Percentiles rank a stretch among this genome's conserved stretches.
Evolutionary conservation across 305 asterid genomes (phyloP).

Genomic region (Coffea humblotiana): DNA sequence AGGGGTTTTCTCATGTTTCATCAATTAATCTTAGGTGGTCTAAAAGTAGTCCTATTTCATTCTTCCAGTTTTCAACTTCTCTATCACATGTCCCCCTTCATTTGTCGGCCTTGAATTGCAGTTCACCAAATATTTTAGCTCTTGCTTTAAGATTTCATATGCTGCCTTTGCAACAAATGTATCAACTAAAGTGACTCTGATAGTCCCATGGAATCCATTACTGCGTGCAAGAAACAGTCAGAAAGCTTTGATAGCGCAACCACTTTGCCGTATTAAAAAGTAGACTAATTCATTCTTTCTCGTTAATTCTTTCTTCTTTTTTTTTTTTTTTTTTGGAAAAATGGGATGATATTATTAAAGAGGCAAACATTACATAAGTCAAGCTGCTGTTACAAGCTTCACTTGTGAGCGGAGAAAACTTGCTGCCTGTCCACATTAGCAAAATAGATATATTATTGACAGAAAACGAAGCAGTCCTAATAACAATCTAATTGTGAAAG

Average conservation of each 20-base stretch:
- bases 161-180: not conserved
- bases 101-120: not conserved
- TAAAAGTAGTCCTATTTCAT: not conserved
- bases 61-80: not conserved
- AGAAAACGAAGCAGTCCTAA: too few relatives aligned
- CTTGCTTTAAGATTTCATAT: slow-evolving; percentile 2
- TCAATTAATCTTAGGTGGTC: not conserved
- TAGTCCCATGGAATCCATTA: not conserved
- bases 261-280: not conserved
- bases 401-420: too few relatives aligned
- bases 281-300: not conserved
- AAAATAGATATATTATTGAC: too few relatives aligned
- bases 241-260: not conserved
- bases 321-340: too few relatives aligned
- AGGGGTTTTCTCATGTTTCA: not conserved
- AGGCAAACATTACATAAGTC: too few relatives aligned
- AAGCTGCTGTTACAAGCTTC: too few relatives aligned
- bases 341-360: too few relatives aligned
- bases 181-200: not conserved
- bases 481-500: too few relatives aligned
- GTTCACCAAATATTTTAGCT: not conserved
- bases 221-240: not conserved
- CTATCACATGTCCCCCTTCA: not conserved
- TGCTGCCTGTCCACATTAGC: too few relatives aligned
- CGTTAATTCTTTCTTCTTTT: too few relatives aligned